These are phyloP conservation scores for Clavariopsis aquatica DNA, from an alignment of 495 filamentous ascomycete genomes.

Conservation along the genomic window DNA sequence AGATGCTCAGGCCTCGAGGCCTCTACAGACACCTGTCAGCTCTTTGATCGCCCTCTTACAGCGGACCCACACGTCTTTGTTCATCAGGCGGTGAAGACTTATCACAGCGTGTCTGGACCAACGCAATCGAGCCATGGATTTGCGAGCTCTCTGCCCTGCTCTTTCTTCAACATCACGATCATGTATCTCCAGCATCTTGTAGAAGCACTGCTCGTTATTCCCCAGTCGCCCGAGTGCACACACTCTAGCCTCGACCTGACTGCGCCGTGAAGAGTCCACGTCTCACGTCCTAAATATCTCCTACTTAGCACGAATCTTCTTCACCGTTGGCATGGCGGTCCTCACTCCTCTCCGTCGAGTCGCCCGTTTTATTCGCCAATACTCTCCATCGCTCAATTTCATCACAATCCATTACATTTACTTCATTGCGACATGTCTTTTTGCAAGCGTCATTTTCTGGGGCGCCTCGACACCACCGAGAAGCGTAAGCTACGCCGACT, in stretches of 20 bases:
- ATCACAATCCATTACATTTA: constrained; percentile 78
- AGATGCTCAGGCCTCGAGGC: too few species aligned
- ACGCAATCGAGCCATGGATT: too few species aligned
- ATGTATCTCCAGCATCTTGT: not conserved
- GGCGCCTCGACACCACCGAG: constrained; percentile 60
- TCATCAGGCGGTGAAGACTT: too few species aligned
- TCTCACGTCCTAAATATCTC: not conserved
- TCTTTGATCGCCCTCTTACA: too few species aligned
- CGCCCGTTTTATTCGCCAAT: constrained; percentile 30
- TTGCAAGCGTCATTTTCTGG: constrained; percentile 73
- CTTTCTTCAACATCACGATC: not conserved
- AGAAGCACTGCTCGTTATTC: not conserved
- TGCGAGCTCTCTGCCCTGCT: too few species aligned
- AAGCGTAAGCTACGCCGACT: constrained; percentile 71
- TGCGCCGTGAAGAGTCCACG: constrained; percentile 1
- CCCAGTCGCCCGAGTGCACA: not conserved
- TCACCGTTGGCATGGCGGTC: not conserved
- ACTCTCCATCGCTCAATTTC: constrained; percentile 67
- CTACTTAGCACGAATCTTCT: too few species aligned
- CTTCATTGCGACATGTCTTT: constrained; percentile 66
- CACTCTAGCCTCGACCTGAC: not conserved
- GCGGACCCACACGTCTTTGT: too few species aligned
- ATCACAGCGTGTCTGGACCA: too few species aligned
- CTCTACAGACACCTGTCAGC: too few species aligned
- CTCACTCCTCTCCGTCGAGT: constrained; percentile 30